Conservation (phyloP, 768 basidiomycete species). For the Russula dissimulans region DNA sequence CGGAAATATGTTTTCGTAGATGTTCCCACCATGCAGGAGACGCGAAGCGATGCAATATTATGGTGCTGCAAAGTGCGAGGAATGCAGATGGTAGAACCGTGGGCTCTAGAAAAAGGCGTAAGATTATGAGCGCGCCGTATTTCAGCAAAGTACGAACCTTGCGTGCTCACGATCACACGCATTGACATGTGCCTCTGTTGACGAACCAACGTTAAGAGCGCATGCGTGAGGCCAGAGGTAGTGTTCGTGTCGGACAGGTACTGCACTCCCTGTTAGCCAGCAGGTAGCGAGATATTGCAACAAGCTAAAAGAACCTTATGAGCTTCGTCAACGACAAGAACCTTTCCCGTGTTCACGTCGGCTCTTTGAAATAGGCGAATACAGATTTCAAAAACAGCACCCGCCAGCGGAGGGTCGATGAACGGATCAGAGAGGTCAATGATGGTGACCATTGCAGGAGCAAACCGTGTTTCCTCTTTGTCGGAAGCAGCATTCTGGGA, state of each 20-base stretch:
- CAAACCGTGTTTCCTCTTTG: constrained; percentile 34
- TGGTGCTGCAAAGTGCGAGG: constrained; percentile 54
- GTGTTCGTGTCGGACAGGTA: constrained; percentile 44
- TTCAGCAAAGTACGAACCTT: constrained; percentile 35
- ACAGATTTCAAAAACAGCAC: constrained; percentile 62
- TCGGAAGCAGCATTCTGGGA: neutral
- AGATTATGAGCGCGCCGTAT: neutral
- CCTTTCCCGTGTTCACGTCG: constrained; percentile 51
- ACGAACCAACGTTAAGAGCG: constrained; percentile 49
- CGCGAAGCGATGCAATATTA: constrained; percentile 65
- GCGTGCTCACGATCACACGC: constrained; percentile 66
- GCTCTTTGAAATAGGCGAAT: constrained; percentile 55
- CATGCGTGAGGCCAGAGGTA: constrained; percentile 46
- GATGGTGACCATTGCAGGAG: constrained; percentile 51
- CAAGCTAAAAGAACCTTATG: constrained; percentile 44
- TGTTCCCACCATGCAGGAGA: constrained; percentile 73
- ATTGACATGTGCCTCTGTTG: constrained; percentile 67
- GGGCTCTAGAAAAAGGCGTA: constrained; percentile 39
- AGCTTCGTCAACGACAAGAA: constrained; percentile 66
- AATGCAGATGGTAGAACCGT: constrained; percentile 62
- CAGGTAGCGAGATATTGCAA: neutral
- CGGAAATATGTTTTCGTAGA: constrained; percentile 55
- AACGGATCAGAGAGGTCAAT: constrained; percentile 69
- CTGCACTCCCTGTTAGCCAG: constrained; percentile 28
- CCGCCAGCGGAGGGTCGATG: constrained; percentile 56